Evolutionary conservation across 2,329 filamentous ascomycete genomes (phyloP), one percentile per base, ranked within the genome.

Genomic region (Trichoderma simmonsii): DNA sequence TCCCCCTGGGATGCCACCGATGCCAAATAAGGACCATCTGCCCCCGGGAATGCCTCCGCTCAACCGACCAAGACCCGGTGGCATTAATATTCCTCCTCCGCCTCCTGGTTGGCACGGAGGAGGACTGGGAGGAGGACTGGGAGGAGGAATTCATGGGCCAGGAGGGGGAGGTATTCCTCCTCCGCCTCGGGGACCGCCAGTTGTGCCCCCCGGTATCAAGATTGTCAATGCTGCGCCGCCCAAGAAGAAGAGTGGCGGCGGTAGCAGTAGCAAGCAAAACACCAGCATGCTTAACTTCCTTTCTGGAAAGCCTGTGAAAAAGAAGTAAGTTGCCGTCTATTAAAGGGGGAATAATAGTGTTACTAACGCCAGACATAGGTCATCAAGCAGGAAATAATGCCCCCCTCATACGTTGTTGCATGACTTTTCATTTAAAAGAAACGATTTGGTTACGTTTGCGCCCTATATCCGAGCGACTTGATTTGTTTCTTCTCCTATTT

Each of bases 261-360:
- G 66, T 26, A 72, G 71, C 54, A 73, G 70, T 57, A 65, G 72
- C 54, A 76, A 68, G 24, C 70, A 74, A 62, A 77, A 69, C n/a
- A 70, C 39, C 54, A 30, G 62, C n/a, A 72, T 77, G 72, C 70
- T 76, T 5, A 65, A 54, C 9, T 77, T 76, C 66, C 70, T 77
- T 3, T 72, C 73, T 15, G 76, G 75, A 43, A 74, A 72, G 28
- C 74, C 73, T 21, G 21, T 62, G 21, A 77, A 76, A 66, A 77
- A 76, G 71, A 76, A 75, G 75, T 77, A 70, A 75, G 75, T 32
- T 12, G 24, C 34, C 26, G 32, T 32, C 6, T 34, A n/a, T 11
- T 26, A n/a, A 26, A 11, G 7, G 34, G 9, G 2, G 12, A 21
- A 11, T 39, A 26, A 51, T 28, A 36, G 26, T 21, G 34, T 63